These are phyloP conservation scores for Claviceps digitariae DNA, from an alignment of 2,329 filamentous ascomycete species.

Conservation along the genomic window DNA sequence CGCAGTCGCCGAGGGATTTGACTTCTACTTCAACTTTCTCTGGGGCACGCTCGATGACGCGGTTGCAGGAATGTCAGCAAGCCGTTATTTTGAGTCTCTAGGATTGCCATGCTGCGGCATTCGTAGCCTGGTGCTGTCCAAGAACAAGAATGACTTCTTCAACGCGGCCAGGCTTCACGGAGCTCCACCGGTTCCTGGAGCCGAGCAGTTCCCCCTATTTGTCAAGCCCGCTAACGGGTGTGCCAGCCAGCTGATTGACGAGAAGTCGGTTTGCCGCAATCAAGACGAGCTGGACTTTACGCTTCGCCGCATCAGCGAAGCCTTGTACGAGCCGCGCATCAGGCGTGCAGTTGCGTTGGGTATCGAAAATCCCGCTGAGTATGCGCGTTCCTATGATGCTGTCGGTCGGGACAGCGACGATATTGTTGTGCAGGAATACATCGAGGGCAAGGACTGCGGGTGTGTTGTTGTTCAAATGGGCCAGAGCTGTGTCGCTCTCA, in stretches of 20 bases:
- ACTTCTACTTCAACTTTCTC: slow-evolving; percentile 1
- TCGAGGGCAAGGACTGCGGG: neutral
- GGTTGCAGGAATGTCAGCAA: neutral
- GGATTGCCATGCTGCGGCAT: neutral
- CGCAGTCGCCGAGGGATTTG: neutral
- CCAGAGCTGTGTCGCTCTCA: neutral
- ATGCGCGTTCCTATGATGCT: neutral
- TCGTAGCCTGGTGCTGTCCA: neutral
- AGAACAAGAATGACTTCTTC: neutral
- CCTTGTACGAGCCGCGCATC: neutral
- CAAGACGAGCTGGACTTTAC: neutral
- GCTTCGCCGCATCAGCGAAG: neutral
- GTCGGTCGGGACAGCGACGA: neutral
- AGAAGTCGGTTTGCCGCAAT: neutral
- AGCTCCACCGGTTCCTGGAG: neutral
- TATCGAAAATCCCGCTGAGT: neutral
- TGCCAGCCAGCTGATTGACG: slow-evolving; percentile 1
- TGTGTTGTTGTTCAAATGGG: neutral
- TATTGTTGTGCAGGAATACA: slow-evolving; percentile 1
- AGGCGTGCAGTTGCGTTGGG: neutral
- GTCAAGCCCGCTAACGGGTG: neutral
- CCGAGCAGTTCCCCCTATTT: neutral
- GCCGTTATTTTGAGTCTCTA: neutral
- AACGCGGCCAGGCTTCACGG: neutral
- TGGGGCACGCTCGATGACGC: neutral